These are phyloP conservation scores for Calonectria naviculata DNA, from an alignment of 2,329 filamentous ascomycete genomes.

Conservation along the genomic window DNA sequence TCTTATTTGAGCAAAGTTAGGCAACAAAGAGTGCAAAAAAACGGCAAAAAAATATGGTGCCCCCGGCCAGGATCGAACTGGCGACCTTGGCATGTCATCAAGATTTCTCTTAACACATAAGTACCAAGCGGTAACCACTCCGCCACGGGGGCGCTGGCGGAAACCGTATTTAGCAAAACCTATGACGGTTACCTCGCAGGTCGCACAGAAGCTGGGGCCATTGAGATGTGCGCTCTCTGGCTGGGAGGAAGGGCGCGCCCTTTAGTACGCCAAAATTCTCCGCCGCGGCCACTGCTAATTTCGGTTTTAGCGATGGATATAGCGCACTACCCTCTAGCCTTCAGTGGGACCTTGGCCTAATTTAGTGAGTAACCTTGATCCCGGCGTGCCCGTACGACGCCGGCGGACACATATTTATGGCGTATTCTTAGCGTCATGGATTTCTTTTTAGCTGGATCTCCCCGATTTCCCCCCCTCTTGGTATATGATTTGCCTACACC, in stretches of 20 bases:
- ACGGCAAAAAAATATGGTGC: conserved; percentile 5
- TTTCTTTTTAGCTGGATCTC: background rate
- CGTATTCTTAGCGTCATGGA: background rate
- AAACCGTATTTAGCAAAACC: background rate
- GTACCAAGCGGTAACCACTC: conserved; percentile 19
- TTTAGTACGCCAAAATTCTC: background rate
- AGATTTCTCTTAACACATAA: conserved; percentile 11
- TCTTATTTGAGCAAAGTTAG: background rate
- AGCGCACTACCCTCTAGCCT: background rate
- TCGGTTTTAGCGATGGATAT: background rate
- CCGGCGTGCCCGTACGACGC: background rate
- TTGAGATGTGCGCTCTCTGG: background rate
- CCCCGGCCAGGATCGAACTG: conserved; percentile 21
- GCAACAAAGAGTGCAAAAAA: background rate
- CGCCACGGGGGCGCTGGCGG: conserved; percentile 14
- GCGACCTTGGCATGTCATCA: conserved; percentile 19
- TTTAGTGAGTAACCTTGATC: background rate
- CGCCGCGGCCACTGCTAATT: background rate
- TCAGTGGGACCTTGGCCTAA: background rate
- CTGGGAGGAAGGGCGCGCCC: background rate
- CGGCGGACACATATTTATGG: background rate
- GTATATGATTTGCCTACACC: no score
- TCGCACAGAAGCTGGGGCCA: background rate
- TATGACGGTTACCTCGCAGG: background rate
- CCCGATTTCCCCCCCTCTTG: background rate